Conservation (phyloP, 441 rosid genomes). For the Kokia cookei region DNA sequence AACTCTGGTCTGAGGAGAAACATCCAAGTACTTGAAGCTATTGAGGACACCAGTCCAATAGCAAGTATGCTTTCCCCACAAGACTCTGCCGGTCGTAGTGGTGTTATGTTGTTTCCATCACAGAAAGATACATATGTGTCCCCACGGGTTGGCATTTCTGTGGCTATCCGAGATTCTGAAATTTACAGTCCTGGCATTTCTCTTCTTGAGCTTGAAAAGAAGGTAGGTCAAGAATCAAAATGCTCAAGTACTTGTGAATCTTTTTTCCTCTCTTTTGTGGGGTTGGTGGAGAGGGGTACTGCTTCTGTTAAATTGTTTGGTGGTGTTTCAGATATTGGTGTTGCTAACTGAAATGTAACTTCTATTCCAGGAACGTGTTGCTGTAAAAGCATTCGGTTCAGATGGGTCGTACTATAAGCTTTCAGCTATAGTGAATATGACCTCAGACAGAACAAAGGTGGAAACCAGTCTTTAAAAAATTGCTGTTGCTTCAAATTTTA, state of each 20-base stretch:
- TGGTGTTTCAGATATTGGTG: slow-evolving; percentile 1
- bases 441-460: slow-evolving; percentile 99
- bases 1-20: slow-evolving; percentile 49
- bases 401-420: slow-evolving; percentile 88
- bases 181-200: slow-evolving; percentile 90
- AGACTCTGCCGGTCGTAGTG: slow-evolving; percentile 78
- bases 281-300: neutral
- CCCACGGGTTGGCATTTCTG: slow-evolving; percentile 79
- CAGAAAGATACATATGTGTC: slow-evolving; percentile 83
- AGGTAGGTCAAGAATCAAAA: slow-evolving; percentile 38
- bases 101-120: slow-evolving; percentile 57
- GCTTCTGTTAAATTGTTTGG: slow-evolving; percentile 5
- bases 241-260: neutral
- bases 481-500: neutral
- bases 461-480: neutral
- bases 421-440: slow-evolving; percentile 80
- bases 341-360: slow-evolving; percentile 14
- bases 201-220: slow-evolving; percentile 95
- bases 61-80: slow-evolving; percentile 99
- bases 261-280: slow-evolving; percentile 5
- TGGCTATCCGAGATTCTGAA: slow-evolving; percentile 79
- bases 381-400: slow-evolving; percentile 72
- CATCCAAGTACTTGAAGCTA: slow-evolving; percentile 71
- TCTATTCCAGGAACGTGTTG: slow-evolving; percentile 81
- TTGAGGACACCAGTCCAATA: slow-evolving; percentile 85